These are phyloP conservation scores for Stylonectria norvegica DNA, from an alignment of 2,329 filamentous ascomycete species.

Conservation along the genomic window DNA sequence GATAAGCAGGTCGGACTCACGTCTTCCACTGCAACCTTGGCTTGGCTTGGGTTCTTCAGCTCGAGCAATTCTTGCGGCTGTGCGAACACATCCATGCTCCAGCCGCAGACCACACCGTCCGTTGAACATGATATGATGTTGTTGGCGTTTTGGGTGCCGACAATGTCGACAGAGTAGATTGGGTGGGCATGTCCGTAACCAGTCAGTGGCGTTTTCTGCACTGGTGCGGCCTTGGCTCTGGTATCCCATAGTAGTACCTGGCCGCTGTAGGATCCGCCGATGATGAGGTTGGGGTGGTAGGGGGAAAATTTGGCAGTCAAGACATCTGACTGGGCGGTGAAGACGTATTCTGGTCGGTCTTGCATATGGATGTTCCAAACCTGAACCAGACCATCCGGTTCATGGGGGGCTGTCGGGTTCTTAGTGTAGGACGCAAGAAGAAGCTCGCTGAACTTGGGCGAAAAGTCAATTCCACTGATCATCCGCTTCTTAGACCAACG, in stretches of 20 bases:
- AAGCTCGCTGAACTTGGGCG: slow-evolving; percentile 89
- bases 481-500: slow-evolving; percentile 97
- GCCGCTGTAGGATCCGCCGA: slow-evolving; percentile 93
- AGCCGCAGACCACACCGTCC: slow-evolving; percentile 93
- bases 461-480: slow-evolving; percentile 94
- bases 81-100: slow-evolving; percentile 96
- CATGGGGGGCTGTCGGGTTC: slow-evolving; percentile 89
- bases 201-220: slow-evolving; percentile 93
- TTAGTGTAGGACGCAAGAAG: slow-evolving; percentile 95
- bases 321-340: slow-evolving; percentile 94
- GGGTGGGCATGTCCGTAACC: slow-evolving; percentile 95
- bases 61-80: slow-evolving; percentile 94
- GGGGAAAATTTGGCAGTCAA: slow-evolving; percentile 97
- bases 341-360: slow-evolving; percentile 91
- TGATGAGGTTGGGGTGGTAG: slow-evolving; percentile 92
- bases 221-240: slow-evolving; percentile 79
- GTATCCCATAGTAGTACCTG: slow-evolving; percentile 98
- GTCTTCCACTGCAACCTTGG: slow-evolving; percentile 77
- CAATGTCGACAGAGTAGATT: slow-evolving; percentile 91
- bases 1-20: slow-evolving; percentile 91
- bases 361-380: slow-evolving; percentile 97
- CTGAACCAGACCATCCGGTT: slow-evolving; percentile 88
- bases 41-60: slow-evolving; percentile 77
- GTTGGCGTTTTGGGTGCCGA: slow-evolving; percentile 97
- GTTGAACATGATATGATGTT: slow-evolving; percentile 98